phyloP scores from a whole-genome alignment of 2,329 filamentous ascomycete species.

The Aspergillus uvarum region DNA sequence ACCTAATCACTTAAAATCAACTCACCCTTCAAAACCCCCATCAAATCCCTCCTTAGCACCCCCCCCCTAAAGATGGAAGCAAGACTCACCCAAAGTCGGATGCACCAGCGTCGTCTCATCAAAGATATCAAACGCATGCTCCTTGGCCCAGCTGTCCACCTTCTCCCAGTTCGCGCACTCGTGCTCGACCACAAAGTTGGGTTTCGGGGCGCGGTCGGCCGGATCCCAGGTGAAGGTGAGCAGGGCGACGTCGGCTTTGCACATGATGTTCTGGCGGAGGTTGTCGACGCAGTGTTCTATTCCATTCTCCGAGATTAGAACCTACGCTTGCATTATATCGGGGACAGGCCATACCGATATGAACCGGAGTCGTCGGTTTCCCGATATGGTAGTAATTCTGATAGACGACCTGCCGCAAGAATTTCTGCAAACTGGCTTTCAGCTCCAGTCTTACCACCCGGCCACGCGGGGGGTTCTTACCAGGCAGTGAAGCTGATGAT shows the following conservation, averaged over 20 bases:
- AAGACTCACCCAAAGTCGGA: neutral
- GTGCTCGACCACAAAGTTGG: slow-evolving; percentile 1
- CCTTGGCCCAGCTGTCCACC: neutral
- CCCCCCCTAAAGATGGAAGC: too few species aligned
- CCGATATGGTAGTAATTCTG: neutral
- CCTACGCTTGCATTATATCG: too few species aligned
- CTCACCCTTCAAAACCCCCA: too few species aligned
- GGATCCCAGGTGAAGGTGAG: slow-evolving; percentile 1
- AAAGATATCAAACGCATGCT: neutral
- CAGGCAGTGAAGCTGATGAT: neutral
- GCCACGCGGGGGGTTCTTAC: neutral
- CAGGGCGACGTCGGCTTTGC: neutral
- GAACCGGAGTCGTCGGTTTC: neutral
- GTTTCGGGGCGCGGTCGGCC: neutral
- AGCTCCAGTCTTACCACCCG: neutral
- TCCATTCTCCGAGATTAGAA: neutral
- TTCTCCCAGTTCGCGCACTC: neutral
- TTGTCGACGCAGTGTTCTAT: neutral
- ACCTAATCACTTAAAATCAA: neutral
- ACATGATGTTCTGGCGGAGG: slow-evolving; percentile 6
- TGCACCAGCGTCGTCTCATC: neutral
- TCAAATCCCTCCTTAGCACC: too few species aligned
- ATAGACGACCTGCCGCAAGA: neutral
- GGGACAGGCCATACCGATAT: neutral
- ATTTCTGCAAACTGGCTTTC: neutral